Conservation (phyloP, 2,329 filamentous ascomycete genomes). For the Pseudogymnoascus sp. region DNA sequence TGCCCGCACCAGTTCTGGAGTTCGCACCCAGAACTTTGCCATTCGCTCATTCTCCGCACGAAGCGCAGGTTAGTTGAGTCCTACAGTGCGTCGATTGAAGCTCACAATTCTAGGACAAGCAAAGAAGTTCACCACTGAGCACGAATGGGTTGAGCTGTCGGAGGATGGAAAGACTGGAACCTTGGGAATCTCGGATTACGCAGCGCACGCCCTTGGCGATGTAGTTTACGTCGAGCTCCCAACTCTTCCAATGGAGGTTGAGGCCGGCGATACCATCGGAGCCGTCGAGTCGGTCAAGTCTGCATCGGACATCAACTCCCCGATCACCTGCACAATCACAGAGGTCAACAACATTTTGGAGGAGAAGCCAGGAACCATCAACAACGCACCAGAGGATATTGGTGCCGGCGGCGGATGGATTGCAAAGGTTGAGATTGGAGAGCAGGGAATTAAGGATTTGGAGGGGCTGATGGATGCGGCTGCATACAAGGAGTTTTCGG, state of each 20-base stretch:
- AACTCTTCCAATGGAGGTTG: conserved; percentile 57
- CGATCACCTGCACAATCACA: conserved; percentile 68
- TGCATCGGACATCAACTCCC: conserved; percentile 93
- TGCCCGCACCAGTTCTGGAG: conserved; percentile 15
- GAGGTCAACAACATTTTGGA: conserved; percentile 69
- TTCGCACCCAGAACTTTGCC: conserved; percentile 20
- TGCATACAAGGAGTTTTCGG: conserved; percentile 70
- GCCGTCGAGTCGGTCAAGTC: conserved; percentile 98
- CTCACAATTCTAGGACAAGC: conserved; percentile 14
- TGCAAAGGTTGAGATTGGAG: conserved; percentile 72
- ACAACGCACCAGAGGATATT: conserved; percentile 78
- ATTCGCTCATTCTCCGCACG: conserved; percentile 42
- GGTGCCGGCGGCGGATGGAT: conserved; percentile 78
- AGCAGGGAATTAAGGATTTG: conserved; percentile 57
- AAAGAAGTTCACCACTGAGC: conserved; percentile 91
- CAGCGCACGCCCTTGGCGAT: conserved; percentile 85
- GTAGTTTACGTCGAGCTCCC: conserved; percentile 97
- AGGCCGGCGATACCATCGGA: conserved; percentile 75
- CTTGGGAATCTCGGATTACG: conserved; percentile 83
- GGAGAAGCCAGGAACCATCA: conserved; percentile 80
- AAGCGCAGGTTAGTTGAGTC: conserved; percentile 32
- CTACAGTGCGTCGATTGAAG: neutral
- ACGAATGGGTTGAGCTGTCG: conserved; percentile 94
- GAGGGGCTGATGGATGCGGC: conserved; percentile 69
- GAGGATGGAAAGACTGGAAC: conserved; percentile 74